These are phyloP conservation scores for Coemansia asiatica DNA, from an alignment of 192 early-diverging fungal genomes.

Conservation along the genomic window DNA sequence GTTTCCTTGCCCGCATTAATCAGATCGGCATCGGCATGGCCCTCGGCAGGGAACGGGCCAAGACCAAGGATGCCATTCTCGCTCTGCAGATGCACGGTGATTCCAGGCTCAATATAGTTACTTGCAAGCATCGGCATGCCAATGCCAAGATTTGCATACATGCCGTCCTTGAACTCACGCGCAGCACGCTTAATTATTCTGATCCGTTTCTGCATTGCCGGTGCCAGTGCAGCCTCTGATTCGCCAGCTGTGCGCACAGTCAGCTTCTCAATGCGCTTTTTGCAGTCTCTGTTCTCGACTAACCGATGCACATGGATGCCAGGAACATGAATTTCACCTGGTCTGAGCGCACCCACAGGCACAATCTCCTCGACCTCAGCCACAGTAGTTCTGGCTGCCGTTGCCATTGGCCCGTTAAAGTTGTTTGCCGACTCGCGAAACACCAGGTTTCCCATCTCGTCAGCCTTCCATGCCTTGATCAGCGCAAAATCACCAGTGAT, in stretches of 20 bases:
- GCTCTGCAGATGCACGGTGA: conserved; percentile 67
- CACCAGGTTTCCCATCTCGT: conserved; percentile 67
- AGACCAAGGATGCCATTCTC: conserved; percentile 78
- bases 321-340: conserved; percentile 69
- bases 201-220: conserved; percentile 57
- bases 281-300: conserved; percentile 61
- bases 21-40: conserved; percentile 68
- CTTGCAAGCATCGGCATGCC: conserved; percentile 76
- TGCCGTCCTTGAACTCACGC: conserved; percentile 70
- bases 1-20: conserved; percentile 67
- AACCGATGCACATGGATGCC: conserved; percentile 72
- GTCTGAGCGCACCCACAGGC: conserved; percentile 59
- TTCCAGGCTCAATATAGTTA: conserved; percentile 67
- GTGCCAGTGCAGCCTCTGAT: conserved; percentile 1
- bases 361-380: conserved; percentile 78
- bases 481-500: conserved; percentile 70
- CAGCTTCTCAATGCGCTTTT: conserved; percentile 67
- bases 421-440: conserved; percentile 69
- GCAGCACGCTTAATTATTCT: conserved; percentile 71
- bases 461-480: conserved; percentile 79
- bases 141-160: conserved; percentile 70
- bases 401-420: conserved; percentile 73
- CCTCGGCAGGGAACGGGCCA: conserved; percentile 67
- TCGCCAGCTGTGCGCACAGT: conserved; percentile 19
- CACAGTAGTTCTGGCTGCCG: conserved; percentile 65